Base-by-base conservation (phyloP, 495 filamentous ascomycete genomes). In the Mytilinidion resinicola region DNA sequence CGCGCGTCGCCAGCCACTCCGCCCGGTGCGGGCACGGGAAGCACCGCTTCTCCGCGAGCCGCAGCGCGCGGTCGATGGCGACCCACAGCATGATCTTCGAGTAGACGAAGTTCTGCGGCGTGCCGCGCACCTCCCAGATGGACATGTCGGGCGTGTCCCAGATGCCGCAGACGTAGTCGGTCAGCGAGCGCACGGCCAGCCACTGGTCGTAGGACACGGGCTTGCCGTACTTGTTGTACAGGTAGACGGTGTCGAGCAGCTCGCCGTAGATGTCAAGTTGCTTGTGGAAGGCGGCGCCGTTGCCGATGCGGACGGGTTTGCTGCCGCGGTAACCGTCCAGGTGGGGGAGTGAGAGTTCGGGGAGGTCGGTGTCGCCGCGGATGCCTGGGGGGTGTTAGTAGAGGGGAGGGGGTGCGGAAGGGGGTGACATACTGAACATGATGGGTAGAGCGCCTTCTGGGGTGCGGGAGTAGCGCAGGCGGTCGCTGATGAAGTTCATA, bases 241-340 rank as follows among this genome's bases (percentile, higher is more conserved):
- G 73, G 63, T 89, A 89, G 60, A 89, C 84, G 53, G 73, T 82
- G 68, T 89, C 85, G 78, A 89, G 81, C 0, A 89, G 76, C 67
- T 89, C 86, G 17, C 86, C 85, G 60, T 88, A 89, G 43, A 88
- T 88, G 59, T 89, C 86, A 48, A 88, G 80, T 63, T 89, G 86
- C 43, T 80, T 81, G 66, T 89, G 86, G 69, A 80, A 86, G 9
- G 85, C 85, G 0, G 86, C 86, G 5, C 83, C 85, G 63, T 89
- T 89, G 25, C 85, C 86, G 44, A 88, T 82, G n/a, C 85, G 80
- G 14, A 89, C 85, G 0, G 85, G 85, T 55, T 73, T 79, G 65
- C 83, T 86, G 10, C 79, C 79, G 46, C 78, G 76, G 68, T 89
- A 88, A 21, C 86, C 86, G 46, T 84, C 80, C 12, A 89, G 76